A percentile compares a stretch with the other conserved stretches of the same genome.
Conservation (phyloP, 2,329 filamentous ascomycete species). For the Penicillium sp. region DNA sequence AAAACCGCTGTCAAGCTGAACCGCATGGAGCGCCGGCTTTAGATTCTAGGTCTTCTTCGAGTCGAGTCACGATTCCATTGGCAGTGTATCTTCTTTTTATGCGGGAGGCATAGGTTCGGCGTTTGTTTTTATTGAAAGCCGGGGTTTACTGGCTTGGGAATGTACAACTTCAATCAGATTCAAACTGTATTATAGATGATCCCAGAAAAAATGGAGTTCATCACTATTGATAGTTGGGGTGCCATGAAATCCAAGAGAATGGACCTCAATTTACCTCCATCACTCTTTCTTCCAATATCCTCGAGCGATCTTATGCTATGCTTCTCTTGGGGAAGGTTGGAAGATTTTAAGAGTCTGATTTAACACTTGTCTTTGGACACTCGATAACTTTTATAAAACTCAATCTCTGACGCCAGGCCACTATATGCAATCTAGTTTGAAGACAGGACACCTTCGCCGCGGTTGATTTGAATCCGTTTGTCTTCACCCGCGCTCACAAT, state of each 20-base stretch:
- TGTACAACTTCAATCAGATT: conserved; percentile 15
- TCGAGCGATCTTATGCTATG: no score
- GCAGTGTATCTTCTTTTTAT: conserved; percentile 14
- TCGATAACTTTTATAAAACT: conserved; percentile 27
- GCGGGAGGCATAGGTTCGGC: conserved; percentile 22
- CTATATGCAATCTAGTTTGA: conserved; percentile 26
- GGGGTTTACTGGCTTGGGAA: conserved; percentile 16
- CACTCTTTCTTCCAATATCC: no score
- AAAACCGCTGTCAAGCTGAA: conserved; percentile 55
- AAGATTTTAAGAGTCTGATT: conserved; percentile 3
- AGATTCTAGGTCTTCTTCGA: conserved; percentile 6
- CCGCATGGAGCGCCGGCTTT: conserved; percentile 49
- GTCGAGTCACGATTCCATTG: conserved; percentile 12
- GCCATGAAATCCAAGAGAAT: no score
- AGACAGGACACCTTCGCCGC: conserved; percentile 48
- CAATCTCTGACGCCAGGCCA: conserved; percentile 26
- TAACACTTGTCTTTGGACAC: no score
- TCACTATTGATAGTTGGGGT: neutral
- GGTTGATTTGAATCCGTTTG: conserved; percentile 88
- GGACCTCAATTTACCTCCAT: no score
- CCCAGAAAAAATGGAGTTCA: conserved; percentile 6
- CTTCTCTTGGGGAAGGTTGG: neutral
- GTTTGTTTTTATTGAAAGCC: conserved; percentile 20
- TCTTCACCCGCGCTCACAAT: conserved; percentile 92
- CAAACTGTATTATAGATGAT: conserved; percentile 20